Percentiles rank a stretch among this genome's conserved stretches.
phyloP scores from a whole-genome alignment of 2,329 filamentous ascomycete species.

The Phialophora macrospora region DNA sequence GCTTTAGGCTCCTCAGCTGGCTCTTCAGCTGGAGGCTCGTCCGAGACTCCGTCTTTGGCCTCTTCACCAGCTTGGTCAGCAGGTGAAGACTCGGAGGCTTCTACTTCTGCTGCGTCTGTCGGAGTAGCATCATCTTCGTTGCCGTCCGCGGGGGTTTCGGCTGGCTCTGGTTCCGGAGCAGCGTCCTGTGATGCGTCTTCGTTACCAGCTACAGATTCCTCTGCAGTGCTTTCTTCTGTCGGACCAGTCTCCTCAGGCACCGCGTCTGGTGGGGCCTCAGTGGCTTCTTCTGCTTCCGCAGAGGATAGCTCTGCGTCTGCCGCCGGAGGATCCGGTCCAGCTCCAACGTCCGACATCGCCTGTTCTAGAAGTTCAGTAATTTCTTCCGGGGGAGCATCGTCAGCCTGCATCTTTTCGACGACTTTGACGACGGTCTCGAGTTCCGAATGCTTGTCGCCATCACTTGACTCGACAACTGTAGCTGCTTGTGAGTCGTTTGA shows the following conservation, averaged over 20 bases:
- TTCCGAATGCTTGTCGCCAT: conserved; percentile 28
- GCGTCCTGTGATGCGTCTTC: conserved; percentile 18
- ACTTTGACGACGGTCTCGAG: conserved; percentile 31
- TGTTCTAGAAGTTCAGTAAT: conserved; percentile 33
- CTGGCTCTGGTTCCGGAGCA: conserved; percentile 18
- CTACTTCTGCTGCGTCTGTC: conserved; percentile 31
- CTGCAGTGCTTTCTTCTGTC: conserved; percentile 15
- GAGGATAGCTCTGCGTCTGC: conserved; percentile 19
- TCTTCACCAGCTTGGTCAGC: conserved; percentile 20
- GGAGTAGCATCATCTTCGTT: conserved; percentile 7
- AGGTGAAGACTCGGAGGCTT: conserved; percentile 17
- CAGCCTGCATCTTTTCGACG: conserved; percentile 35
- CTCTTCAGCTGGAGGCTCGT: neutral
- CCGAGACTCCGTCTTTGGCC: conserved; percentile 13
- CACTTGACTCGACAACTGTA: conserved; percentile 9
- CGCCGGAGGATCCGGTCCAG: conserved; percentile 35
- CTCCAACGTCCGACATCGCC: conserved; percentile 39
- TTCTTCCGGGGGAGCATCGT: conserved; percentile 30
- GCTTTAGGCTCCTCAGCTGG: neutral
- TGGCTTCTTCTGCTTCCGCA: neutral
- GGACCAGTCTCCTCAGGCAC: conserved; percentile 6
- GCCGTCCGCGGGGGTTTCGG: conserved; percentile 21
- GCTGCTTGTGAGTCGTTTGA: conserved; percentile 12
- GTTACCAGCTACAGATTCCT: conserved; percentile 17
- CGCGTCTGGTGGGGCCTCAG: conserved; percentile 8